Percentiles rank a stretch among this genome's conserved stretches.
These are phyloP conservation scores for Aurantiochytrium sp. DNA, from an alignment of 108 stramenopile species.

Conservation along the genomic window DNA sequence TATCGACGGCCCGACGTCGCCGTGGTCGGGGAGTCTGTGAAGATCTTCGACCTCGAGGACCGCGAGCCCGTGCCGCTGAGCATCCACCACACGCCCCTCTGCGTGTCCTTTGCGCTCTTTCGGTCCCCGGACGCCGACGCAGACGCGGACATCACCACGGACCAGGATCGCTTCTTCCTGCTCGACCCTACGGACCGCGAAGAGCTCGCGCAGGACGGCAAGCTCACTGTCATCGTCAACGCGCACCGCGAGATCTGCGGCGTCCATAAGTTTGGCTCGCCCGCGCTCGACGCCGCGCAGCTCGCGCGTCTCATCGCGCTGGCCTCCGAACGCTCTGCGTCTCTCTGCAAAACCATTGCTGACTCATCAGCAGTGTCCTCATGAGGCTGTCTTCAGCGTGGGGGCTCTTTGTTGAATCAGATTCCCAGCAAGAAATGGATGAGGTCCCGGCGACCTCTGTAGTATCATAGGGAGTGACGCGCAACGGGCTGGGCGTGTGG, in stretches of 20 bases:
- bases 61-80: slow-evolving; percentile 49
- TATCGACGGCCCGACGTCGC: slow-evolving; percentile 39
- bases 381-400: neutral
- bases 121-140: neutral
- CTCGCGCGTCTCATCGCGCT: neutral
- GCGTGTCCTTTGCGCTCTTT: slow-evolving; percentile 53
- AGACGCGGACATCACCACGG: neutral
- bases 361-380: neutral
- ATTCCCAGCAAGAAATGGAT: too few species aligned
- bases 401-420: too few species aligned
- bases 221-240: slow-evolving; percentile 47
- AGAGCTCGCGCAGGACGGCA: slow-evolving; percentile 51
- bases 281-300: neutral
- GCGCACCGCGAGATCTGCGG: slow-evolving; percentile 49
- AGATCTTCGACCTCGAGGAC: slow-evolving; percentile 47
- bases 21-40: slow-evolving; percentile 34
- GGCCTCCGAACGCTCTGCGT: neutral
- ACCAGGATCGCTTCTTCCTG: slow-evolving; percentile 29
- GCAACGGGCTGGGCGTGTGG: too few species aligned
- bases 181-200: slow-evolving; percentile 48
- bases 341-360: neutral
- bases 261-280: slow-evolving; percentile 25
- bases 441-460: too few species aligned
- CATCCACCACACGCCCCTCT: slow-evolving; percentile 51
- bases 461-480: too few species aligned